phyloP scores from a whole-genome alignment of 768 basidiomycete species.

The Hortiboletus campestris region DNA sequence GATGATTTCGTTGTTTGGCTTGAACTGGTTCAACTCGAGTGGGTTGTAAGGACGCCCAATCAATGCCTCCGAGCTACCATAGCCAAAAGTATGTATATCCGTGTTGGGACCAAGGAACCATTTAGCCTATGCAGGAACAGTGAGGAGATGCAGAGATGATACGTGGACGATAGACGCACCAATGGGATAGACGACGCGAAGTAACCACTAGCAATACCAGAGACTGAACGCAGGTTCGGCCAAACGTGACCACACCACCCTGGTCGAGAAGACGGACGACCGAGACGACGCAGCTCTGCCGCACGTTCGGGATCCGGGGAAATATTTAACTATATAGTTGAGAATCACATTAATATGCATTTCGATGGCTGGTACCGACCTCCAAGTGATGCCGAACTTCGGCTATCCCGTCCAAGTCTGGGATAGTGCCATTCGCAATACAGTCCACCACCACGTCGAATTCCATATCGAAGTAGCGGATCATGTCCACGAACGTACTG shows the following conservation, averaged over 20 bases:
- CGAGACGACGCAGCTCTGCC: constrained; percentile 11
- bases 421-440: constrained; percentile 8
- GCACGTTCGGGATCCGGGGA: constrained; percentile 4
- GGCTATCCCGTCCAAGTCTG: not conserved
- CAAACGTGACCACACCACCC: constrained; percentile 14
- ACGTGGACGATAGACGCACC: too few species aligned
- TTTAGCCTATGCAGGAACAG: constrained; percentile 1
- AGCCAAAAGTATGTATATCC: not conserved
- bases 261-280: constrained; percentile 10
- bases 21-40: constrained; percentile 10
- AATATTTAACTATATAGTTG: not conserved
- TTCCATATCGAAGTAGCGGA: constrained; percentile 1
- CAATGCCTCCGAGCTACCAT: constrained; percentile 3
- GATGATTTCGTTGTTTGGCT: not conserved
- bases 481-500: not conserved
- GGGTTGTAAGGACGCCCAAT: constrained; percentile 9
- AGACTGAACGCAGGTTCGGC: constrained; percentile 11
- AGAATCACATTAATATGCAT: not conserved
- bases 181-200: constrained; percentile 6
- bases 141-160: not conserved
- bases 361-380: not conserved
- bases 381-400: constrained; percentile 5
- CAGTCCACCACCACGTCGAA: constrained; percentile 11
- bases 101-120: constrained; percentile 12
- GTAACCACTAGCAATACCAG: constrained; percentile 5